Base-by-base conservation (phyloP, 2,329 filamentous ascomycete species). In the Colletotrichum sp. region DNA sequence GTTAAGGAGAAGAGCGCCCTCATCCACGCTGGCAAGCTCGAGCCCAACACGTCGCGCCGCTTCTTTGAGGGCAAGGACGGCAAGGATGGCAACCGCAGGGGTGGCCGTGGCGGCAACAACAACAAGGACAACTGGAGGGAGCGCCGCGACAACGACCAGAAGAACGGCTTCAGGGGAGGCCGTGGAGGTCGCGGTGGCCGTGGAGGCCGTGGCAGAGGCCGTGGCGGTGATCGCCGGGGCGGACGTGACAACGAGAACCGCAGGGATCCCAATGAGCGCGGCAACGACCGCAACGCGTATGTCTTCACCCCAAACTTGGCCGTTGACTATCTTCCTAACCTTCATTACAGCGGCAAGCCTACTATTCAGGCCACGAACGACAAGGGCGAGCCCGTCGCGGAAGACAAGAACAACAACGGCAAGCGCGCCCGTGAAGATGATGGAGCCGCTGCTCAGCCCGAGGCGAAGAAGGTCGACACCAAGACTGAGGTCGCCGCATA, bases 1-100 rank as follows among this genome's bases (percentile, higher is more conserved):
- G 93, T 94, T 79, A 90, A 93, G n/a, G 92, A 93, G 84, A 96
- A 96, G 88, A 90, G 89, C 73, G 87, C 92, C 71, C 91, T 94
- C 48, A 96, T 96, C 80, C 89, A 91, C 79, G 90, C 92, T 58
- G 94, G 95, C 76, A 92, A 92, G 81, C 87, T 95, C 64, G 87
- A 92, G 82, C 91, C 93, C 77, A 92, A 87, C 80, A 83, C 82
- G 64, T 83, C 80, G 77, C 81, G 82, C 18, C 84, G 83, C 76
- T 91, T 91, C 81, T 91, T 84, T 77, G 89, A 91, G 81, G 89
- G 89, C 73, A 84, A 80, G 74, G 85, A 86, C 36, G 79, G 79
- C 18, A 71, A 70, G 60, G 78, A 79, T 36, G 76, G 79, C 38
- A 79, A 81, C 48, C 80, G 81, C 32, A 81, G 82, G 26, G 84